Base-by-base conservation (phyloP, 805 yeast genomes). In the Wickerhamomyces sydowiorum region DNA sequence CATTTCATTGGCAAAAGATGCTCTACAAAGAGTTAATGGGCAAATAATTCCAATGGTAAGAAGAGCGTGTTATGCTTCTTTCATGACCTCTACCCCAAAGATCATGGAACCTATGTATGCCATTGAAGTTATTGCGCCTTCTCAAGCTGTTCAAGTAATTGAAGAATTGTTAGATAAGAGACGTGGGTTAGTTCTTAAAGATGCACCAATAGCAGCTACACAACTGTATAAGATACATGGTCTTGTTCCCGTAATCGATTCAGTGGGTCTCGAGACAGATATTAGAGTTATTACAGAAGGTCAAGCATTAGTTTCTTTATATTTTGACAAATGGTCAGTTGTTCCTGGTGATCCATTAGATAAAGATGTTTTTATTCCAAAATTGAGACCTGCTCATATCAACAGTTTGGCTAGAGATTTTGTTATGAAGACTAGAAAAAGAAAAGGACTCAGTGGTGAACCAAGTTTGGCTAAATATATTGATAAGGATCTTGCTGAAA, bases 291-390 rank as follows among this genome's bases (percentile, higher is more conserved):
- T 80, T 12, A 80, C 96, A 0, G 80, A 78, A 47, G 96, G 96
- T 5, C 82, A 77, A 52, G 90, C 93, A 0, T 71, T 78, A 69
- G 77, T 88, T 36, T 76, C 76, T 37, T 57, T 83, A 46, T 73
- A 73, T 37, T 87, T 86, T 60, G 72, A 72, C 42, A 73, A 71
- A 43, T 93, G 96, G 96, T 73, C 75, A 18, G 61, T 69, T 3
- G 95, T 86, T 1, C 96, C 96, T 2, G 99, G 99, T 0, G 88
- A 91, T 64, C 98, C 97, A 8, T 56, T 91, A 52, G 96, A 91
- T 58, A 64, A 66, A 19, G 73, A 76, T 25, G 75, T 76, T 15
- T 65, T 63, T 37, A 72, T 88, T 31, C 88, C 89, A 5, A 72
- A 80, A 33, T 68, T 91, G 57, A 79, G 78, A 50, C 86, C 96